A percentile compares a stretch with the other conserved stretches of the same genome.
Evolutionary conservation across 2,329 filamentous ascomycete genomes (phyloP).

Genomic region (Pseudogymnoascus sp.): DNA sequence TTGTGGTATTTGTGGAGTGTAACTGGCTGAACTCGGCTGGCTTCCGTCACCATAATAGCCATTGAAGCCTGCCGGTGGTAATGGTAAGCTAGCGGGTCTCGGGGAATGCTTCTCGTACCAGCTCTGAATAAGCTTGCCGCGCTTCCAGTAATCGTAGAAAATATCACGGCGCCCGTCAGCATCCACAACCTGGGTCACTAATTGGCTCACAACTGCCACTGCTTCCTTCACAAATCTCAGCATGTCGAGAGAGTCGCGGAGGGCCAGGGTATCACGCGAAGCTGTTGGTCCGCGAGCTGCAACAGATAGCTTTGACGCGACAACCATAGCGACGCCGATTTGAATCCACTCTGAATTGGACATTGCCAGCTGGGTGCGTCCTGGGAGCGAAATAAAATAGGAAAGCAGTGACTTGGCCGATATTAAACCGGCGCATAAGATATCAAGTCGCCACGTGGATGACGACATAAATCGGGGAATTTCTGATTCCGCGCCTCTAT

Average conservation of each 20-base stretch:
- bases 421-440: constrained; percentile 21
- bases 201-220: neutral
- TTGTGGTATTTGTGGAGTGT: neutral
- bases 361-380: constrained; percentile 31
- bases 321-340: constrained; percentile 30
- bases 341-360: constrained; percentile 38
- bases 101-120: constrained; percentile 1
- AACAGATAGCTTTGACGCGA: constrained; percentile 10
- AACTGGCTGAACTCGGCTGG: neutral
- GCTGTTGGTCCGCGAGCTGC: neutral
- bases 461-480: constrained; percentile 26
- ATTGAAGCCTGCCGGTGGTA: neutral
- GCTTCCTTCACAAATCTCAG: neutral
- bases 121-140: neutral
- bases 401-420: constrained; percentile 26
- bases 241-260: neutral
- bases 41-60: neutral
- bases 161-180: neutral
- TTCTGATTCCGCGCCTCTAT: neutral
- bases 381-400: constrained; percentile 32
- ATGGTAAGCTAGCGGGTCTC: neutral
- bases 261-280: neutral
- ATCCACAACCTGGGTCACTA: neutral
- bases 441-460: constrained; percentile 14
- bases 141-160: constrained; percentile 1